Evolutionary conservation across 805 yeast genomes (phyloP), one percentile per base, ranked within the genome.

Genomic region (Jamesozyma spencerorum): DNA sequence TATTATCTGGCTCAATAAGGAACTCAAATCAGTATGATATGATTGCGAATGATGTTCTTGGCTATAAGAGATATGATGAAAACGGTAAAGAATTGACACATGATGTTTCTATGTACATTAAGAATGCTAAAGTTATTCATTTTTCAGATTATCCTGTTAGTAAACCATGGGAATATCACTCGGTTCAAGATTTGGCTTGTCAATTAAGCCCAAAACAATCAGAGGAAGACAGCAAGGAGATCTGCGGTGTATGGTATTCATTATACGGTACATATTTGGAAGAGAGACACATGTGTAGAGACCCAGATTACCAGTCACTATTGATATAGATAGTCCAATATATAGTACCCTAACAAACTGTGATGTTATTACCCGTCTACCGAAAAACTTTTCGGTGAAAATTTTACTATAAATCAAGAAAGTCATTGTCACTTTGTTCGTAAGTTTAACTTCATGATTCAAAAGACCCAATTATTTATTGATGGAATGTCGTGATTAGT

Each of bases 91-190:
- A 47, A 19, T 19, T 45, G 3, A 37, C 44, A 4, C 37, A 26
- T 27, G 37, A 38, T 8, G 40, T 58, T 33, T 39, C 55, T 53
- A 46, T 46, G 41, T 42, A 59, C 3, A 61, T 60, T 6, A 45
- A 51, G 5, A 54, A 62, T 10, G 56, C 70, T 4, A 71, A 69
- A 49, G 63, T 75, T 40, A 54, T 78, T 22, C 87, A 81, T 54
- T 81, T 74, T 55, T 74, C 81, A 3, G 87, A 81, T 51, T 68
- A 70, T 28, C 86, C 86, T 5, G 57, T 79, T 5, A 75, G 79
- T 0, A 79, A 81, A 51, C 86, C 85, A 4, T 79, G 86, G 86
- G 54, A 38, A 12, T 53, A 54, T 37, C n/a, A 22, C 1, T 44
- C 50, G 3, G 15, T 47, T 5, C 46, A 53, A 3, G 51, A 47